These are phyloP conservation scores for Debaryomycetaceae sp. DNA, from an alignment of 1,139 yeast species.

Conservation along the genomic window DNA sequence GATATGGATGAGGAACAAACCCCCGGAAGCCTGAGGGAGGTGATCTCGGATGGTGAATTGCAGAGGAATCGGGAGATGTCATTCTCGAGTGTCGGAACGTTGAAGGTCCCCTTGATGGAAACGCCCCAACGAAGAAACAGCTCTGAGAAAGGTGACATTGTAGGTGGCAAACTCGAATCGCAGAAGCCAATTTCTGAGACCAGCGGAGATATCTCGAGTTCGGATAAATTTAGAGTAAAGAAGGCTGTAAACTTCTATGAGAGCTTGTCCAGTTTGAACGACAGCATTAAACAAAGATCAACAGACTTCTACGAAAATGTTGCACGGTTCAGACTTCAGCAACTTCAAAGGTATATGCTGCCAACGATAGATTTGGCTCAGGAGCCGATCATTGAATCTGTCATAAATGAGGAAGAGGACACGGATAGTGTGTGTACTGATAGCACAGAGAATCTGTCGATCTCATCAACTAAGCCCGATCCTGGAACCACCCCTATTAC, in stretches of 20 bases:
- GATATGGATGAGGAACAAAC: constrained; percentile 38
- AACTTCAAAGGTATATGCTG: constrained; percentile 13
- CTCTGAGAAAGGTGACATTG: not conserved
- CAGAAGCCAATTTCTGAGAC: not conserved
- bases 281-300: constrained; percentile 24
- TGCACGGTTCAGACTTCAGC: constrained; percentile 16
- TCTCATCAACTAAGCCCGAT: not conserved
- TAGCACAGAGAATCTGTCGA: not conserved
- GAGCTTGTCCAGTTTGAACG: constrained; percentile 20
- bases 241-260: constrained; percentile 24
- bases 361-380: not conserved
- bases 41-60: not conserved
- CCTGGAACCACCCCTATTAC: not conserved
- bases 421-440: not conserved
- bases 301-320: constrained; percentile 20
- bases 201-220: not conserved
- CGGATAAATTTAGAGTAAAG: constrained; percentile 3
- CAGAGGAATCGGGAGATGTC: constrained; percentile 3
- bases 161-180: not conserved
- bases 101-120: constrained; percentile 13
- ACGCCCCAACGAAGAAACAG: not conserved
- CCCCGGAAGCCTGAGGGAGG: constrained; percentile 14
- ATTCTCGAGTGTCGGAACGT: constrained; percentile 15
- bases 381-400: not conserved
- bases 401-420: not conserved